Evolutionary conservation across 352 stramenopile species (phyloP).

Genomic region (Globisporangium perplexum): DNA sequence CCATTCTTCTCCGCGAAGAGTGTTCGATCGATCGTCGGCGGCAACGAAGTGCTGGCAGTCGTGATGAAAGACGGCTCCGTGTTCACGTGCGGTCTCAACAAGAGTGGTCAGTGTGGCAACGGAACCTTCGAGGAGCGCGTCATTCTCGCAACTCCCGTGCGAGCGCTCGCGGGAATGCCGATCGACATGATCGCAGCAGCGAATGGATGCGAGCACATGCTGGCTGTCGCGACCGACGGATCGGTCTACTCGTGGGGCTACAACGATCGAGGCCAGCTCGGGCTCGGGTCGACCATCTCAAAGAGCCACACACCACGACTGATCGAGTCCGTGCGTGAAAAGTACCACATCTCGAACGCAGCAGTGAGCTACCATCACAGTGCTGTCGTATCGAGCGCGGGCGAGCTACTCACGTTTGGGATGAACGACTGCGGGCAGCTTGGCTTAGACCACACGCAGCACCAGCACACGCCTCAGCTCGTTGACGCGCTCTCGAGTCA

Average conservation of each 20-base stretch:
- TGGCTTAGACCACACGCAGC: constrained; percentile 75
- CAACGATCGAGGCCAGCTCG: constrained; percentile 82
- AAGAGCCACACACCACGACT: constrained; percentile 82
- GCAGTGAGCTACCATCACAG: constrained; percentile 87
- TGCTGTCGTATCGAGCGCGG: constrained; percentile 66
- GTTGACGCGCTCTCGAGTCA: constrained; percentile 68
- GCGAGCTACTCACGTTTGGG: constrained; percentile 79
- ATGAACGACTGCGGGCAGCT: constrained; percentile 89
- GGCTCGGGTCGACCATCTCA: constrained; percentile 77
- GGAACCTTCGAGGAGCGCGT: constrained; percentile 85
- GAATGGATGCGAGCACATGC: constrained; percentile 86
- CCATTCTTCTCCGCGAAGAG: constrained; percentile 80
- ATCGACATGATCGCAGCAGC: constrained; percentile 73
- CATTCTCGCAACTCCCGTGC: constrained; percentile 67
- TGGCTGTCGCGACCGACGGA: constrained; percentile 71
- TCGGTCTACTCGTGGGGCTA: constrained; percentile 85
- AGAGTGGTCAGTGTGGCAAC: constrained; percentile 85
- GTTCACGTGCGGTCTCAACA: constrained; percentile 84
- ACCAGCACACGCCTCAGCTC: constrained; percentile 81
- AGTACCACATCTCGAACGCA: constrained; percentile 67
- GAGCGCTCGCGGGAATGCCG: constrained; percentile 47
- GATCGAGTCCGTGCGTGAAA: constrained; percentile 80
- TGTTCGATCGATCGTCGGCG: constrained; percentile 61
- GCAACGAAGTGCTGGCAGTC: constrained; percentile 83
- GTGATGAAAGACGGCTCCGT: constrained; percentile 81